Evolutionary conservation across 768 basidiomycete genomes (phyloP).

Genomic region (Phanerochaete sordida): DNA sequence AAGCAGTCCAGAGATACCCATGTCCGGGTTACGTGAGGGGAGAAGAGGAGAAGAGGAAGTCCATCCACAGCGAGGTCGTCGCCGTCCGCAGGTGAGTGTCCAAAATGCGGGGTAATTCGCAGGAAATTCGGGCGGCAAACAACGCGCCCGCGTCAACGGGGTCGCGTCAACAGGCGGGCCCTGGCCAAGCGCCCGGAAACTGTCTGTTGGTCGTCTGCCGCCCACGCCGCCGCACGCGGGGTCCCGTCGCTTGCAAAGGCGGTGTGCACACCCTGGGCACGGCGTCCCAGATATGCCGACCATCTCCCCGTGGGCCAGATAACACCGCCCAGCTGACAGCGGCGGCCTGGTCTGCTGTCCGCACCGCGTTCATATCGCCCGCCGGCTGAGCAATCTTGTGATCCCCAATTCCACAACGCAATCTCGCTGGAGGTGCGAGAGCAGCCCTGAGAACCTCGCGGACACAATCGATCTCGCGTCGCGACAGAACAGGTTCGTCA

Average conservation of each 20-base stretch:
- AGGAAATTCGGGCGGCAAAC: constrained; percentile 1
- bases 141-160: constrained; percentile 6
- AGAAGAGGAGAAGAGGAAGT: background rate
- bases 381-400: background rate
- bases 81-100: background rate
- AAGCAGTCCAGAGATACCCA: constrained; percentile 92
- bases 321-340: background rate
- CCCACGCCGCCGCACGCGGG: background rate
- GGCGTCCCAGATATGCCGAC: background rate
- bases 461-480: background rate
- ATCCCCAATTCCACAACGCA: background rate
- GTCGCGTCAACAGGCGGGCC: background rate
- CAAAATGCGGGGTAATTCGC: background rate
- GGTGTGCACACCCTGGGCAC: background rate
- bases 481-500: background rate
- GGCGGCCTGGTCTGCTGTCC: background rate
- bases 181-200: background rate
- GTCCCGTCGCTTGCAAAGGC: too few species aligned
- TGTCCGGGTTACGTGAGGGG: constrained; percentile 28
- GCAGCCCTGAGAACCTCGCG: background rate
- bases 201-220: too few species aligned
- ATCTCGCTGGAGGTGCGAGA: background rate
- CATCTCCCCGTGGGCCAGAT: background rate
- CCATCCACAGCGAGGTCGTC: constrained; percentile 1
- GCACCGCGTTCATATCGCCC: background rate